Evolutionary conservation across 2,329 filamentous ascomycete species (phyloP).

Genomic region (Apiospora kogelbergensis): DNA sequence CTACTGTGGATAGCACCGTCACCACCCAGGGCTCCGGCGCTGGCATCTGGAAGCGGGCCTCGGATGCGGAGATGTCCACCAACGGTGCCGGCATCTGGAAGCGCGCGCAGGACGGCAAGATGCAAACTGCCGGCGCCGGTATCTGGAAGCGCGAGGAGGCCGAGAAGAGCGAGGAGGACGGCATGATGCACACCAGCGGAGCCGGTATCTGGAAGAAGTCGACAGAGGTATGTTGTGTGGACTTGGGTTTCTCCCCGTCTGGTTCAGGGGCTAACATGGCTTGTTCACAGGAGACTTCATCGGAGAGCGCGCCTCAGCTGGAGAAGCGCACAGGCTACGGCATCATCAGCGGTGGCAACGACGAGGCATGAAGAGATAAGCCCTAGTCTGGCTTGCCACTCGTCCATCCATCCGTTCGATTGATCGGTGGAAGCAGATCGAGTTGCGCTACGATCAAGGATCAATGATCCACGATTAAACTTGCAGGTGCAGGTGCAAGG

Average conservation of each 20-base stretch:
- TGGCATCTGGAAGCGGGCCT: background rate
- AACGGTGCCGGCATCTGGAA: background rate
- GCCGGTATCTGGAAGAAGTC: background rate
- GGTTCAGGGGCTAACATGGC: background rate
- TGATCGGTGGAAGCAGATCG: background rate
- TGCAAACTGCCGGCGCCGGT: background rate
- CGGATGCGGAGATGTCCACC: background rate
- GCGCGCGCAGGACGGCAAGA: background rate
- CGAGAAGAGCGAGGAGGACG: background rate
- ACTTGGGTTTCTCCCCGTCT: background rate
- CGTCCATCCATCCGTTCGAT: background rate
- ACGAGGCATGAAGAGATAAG: slow-evolving; percentile 5
- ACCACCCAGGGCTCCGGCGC: background rate
- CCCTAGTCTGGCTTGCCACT: background rate
- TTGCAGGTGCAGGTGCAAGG: background rate
- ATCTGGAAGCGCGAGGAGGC: background rate
- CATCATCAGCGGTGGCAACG: slow-evolving; percentile 11
- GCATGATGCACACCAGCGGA: background rate
- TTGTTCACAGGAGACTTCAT: background rate
- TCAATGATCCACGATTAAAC: background rate
- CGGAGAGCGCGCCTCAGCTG: background rate
- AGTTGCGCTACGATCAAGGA: background rate
- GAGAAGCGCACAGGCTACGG: slow-evolving; percentile 10
- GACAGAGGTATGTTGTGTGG: background rate
- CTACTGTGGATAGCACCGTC: background rate